Base-by-base conservation (phyloP, 805 yeast species). In the Tetrapisispora iriomotensis region DNA sequence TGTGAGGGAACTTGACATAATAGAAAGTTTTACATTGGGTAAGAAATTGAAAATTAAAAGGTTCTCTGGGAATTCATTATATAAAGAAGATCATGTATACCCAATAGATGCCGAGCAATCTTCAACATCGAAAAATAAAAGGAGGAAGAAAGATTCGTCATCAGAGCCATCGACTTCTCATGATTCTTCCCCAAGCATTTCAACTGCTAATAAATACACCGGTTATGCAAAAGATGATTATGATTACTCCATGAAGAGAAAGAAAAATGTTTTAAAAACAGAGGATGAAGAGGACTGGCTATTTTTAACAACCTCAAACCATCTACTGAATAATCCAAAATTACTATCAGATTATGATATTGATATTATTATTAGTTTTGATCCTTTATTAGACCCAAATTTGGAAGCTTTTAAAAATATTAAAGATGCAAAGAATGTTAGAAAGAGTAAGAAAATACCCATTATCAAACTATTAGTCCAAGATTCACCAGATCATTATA, bases 11-110 rank as follows among this genome's bases (percentile, higher is more conserved):
- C 56, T 82, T 45, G 94, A 87, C 53, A 62, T 87, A 34, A 67
- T 87, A 6, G 96, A 87, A 57, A 82, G 88, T 0, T 67, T 81
- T 33, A 53, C 86, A 12, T 65, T 82, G n/a, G 96, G 95, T 2
- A 76, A 83, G 50, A 65, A 66, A 27, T 59, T 84, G 28, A 70
- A 71, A 44, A 81, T 82, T 51, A 71, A 70, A 43, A 72, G 94
- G 47, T 72, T 79, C 48, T 75, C 86, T 19, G 84, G 85, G 13
- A 67, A 76, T 1, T 72, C 79, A 15, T 58, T 80, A 19, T 72
- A 68, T 46, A 75, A 72, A 25, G 56, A 56, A 37, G 51, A 49
- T 31, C 53, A 50, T 35, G 38, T 38, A 20, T 49, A 42, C 29
- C 14, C 41, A 10, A 24, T 40, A n/a, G n/a, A n/a, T n/a, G n/a